Conservation (phyloP, 2,329 filamentous ascomycete genomes). For the Neoascochyta sp. region DNA sequence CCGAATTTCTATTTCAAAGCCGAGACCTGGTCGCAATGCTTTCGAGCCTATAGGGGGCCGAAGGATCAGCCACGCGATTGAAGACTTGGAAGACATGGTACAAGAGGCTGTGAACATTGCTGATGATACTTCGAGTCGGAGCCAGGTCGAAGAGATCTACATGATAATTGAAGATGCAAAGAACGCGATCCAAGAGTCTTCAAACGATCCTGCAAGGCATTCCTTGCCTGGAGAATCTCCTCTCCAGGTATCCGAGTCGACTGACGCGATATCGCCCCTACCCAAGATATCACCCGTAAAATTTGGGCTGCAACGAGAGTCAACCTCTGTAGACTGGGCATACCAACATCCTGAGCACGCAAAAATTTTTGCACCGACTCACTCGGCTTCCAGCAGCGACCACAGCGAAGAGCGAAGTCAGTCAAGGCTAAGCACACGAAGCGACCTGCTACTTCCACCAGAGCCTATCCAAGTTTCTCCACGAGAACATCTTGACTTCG, state of each 20-base stretch:
- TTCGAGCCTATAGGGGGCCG: conserved; percentile 17
- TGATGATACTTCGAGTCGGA: conserved; percentile 29
- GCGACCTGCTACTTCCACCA: conserved; percentile 22
- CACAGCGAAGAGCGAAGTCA: conserved; percentile 3
- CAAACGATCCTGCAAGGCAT: conserved; percentile 14
- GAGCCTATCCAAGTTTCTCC: conserved; percentile 15
- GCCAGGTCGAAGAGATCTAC: conserved; percentile 38
- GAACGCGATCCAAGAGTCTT: conserved; percentile 33
- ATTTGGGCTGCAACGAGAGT: conserved; percentile 10
- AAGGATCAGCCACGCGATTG: conserved; percentile 34
- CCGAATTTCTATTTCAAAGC: conserved; percentile 20
- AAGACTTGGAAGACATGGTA: conserved; percentile 43
- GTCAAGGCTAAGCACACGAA: conserved; percentile 14
- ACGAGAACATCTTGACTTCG: conserved; percentile 30
- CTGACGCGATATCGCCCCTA: background rate
- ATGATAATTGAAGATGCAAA: conserved; percentile 41
- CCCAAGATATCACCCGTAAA: conserved; percentile 3
- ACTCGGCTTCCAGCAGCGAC: conserved; percentile 10
- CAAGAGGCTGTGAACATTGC: conserved; percentile 41
- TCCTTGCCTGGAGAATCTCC: conserved; percentile 22
- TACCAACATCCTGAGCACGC: conserved; percentile 11
- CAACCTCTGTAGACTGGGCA: conserved; percentile 28
- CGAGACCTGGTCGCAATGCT: conserved; percentile 15
- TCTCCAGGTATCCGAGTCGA: conserved; percentile 13
- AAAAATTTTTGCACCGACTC: conserved; percentile 1